Conservation (phyloP, 257 asterid genomes). For the Gentiana macrophylla region DNA sequence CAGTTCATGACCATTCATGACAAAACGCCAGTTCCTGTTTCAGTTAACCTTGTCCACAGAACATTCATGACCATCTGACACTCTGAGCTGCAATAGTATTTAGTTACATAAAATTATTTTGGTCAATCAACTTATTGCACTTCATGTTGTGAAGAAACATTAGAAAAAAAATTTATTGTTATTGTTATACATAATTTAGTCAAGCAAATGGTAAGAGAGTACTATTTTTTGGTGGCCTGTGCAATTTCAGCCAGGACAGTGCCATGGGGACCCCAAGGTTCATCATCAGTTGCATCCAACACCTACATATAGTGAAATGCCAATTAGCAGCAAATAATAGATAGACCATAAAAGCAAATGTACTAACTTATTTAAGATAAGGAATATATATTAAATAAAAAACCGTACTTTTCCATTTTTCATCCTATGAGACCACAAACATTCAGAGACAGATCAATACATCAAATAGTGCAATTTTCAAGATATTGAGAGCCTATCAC, state of each 20-base stretch:
- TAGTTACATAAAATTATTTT: neutral
- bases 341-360: neutral
- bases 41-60: constrained; percentile 72
- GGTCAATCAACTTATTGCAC: too few relatives aligned
- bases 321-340: neutral
- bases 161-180: too few relatives aligned
- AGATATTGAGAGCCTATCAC: too few relatives aligned
- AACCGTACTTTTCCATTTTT: too few relatives aligned
- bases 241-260: constrained; percentile 91
- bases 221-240: constrained; percentile 87
- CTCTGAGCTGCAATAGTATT: constrained; percentile 48
- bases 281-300: constrained; percentile 93
- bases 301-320: constrained; percentile 34
- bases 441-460: neutral
- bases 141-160: too few relatives aligned
- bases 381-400: too few relatives aligned
- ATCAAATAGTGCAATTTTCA: too few relatives aligned
- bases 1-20: too few relatives aligned
- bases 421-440: neutral
- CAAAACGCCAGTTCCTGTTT: too few relatives aligned
- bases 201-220: constrained; percentile 2
- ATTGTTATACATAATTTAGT: too few relatives aligned
- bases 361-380: neutral
- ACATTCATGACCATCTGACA: constrained; percentile 85
- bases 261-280: constrained; percentile 99